Base-by-base conservation (phyloP, 1,139 yeast species). In the Yamadazyma triangularis region DNA sequence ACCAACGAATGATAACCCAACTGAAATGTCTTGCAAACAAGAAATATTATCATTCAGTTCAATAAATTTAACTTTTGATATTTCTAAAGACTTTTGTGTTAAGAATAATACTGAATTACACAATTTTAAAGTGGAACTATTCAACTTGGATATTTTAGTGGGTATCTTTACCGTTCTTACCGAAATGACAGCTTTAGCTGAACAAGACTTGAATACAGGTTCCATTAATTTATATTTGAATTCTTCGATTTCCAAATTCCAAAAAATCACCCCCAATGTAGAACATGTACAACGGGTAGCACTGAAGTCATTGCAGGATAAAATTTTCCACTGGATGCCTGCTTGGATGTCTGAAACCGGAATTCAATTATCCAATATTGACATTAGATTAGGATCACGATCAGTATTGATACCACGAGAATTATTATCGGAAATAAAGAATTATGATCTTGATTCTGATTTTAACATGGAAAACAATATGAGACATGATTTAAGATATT, bases 351-450 rank as follows among this genome's bases (percentile, higher is more conserved):
- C 66, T 13, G 60, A 55, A 7, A 33, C 64, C 8, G 56, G 57
- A 18, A 15, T 76, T 4, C 50, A 47, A 4, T 31, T 73, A 1
- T 40, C 51, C 2, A 47, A 56, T 4, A 45, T 70, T 4, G 47
- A 50, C 3, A 28, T 77, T 0, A 45, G 55, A 8, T 35, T 79
- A 7, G 87, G 86, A 0, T 69, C 85, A 0, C 62, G 85, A 30
- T 79, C 87, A 0, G 69, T 79, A 0, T 60, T 80, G 31, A 65
- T 79, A 39, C 77, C 66, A 10, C 41, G 70, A 8, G 61, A 66
- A 4, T 16, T 13, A 59, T 62, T 28, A 43, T 64, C 4, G 51
- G 66, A 26, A 51, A 58, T 21, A 38, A 9, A 18, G 9, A 18
- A 18, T 6, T 6, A 18, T 18, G 20, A 9, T 18, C 20, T 18